Evolutionary conservation across 768 basidiomycete genomes (phyloP), one percentile per base, ranked within the genome.

Genomic region (Lactarius psammicola): DNA sequence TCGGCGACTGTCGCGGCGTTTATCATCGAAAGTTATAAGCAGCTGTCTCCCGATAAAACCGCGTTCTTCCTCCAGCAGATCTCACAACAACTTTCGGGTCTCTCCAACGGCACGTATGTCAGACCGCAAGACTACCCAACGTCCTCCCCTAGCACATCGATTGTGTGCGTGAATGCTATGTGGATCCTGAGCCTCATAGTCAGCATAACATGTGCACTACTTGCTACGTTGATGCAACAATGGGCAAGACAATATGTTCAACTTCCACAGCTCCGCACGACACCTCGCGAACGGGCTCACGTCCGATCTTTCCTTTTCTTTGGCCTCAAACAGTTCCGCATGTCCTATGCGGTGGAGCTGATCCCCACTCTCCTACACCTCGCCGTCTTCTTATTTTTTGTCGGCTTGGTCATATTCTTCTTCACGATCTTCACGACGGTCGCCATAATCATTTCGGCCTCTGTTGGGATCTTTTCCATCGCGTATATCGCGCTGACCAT

Each of bases 1-100:
- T 70, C 71, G 26, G 70, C 70, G 2, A 68, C 68, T 23, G 57
- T 69, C 9, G 71, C 70, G 4, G 65, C 68, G 2, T 69, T 72
- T 51, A 56, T 69, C 49, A 54, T 71, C 26, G 49, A 26, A 26
- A 51, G 49, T 6, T 51, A 51, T 51, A 26, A 26, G 10, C 15
- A 26, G 26, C 26, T 51, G 26, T 51, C 49, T 15, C 26, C 49
- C 2, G 26, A 61, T n/a, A 30, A 71, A 30, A 44, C 64, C 13
- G 31, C 23, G 3, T 23, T 51, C 15, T 10, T 65, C 0, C 64
- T 65, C 11, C 34, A 34, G 33, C 62, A 53, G 40, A 67, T 67
- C 34, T 67, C 56, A 7, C 54, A 49, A 18, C 63, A 68, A 54
- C 57, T 68, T 23, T 34, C 57, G 23, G 55, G 49, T 53, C 33